phyloP scores from a whole-genome alignment of 1,139 yeast genomes.

The Diutina pseudorugosa region DNA sequence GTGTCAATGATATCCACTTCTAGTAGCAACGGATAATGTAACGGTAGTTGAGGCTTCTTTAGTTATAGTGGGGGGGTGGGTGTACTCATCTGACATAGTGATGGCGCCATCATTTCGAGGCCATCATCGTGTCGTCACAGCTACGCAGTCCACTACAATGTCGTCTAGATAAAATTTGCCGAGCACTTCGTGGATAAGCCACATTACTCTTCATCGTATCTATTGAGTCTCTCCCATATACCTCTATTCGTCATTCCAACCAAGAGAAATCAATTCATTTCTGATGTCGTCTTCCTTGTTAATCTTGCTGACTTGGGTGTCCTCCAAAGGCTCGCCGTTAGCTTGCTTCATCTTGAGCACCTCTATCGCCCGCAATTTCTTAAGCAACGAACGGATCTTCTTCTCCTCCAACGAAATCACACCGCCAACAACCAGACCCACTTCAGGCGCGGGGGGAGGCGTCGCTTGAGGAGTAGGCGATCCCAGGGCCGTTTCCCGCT shows the following conservation, averaged over 20 bases:
- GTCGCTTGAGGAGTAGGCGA: background rate
- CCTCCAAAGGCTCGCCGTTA: constrained; percentile 76
- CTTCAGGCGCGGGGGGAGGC: background rate
- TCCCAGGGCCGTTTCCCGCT: constrained; percentile 9
- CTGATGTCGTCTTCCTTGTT: constrained; percentile 74
- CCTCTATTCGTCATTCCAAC: constrained; percentile 36
- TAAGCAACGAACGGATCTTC: constrained; percentile 79
- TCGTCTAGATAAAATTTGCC: too few species aligned
- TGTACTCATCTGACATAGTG: too few species aligned
- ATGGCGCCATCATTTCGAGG: too few species aligned
- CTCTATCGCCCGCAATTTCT: constrained; percentile 90
- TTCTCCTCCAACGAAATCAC: constrained; percentile 72
- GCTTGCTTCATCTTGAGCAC: constrained; percentile 78
- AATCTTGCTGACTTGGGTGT: constrained; percentile 84
- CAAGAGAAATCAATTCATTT: constrained; percentile 57
- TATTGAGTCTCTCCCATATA: background rate
- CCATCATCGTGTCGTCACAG: too few species aligned
- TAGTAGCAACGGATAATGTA: too few species aligned
- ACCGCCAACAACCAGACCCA: constrained; percentile 41
- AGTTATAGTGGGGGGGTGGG: too few species aligned
- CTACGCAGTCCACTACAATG: too few species aligned
- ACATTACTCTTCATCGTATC: background rate
- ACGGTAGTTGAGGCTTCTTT: too few species aligned
- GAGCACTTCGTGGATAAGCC: too few species aligned
- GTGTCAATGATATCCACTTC: too few species aligned